Percentiles rank a stretch among this genome's conserved stretches.
Conservation (phyloP, 2,329 filamentous ascomycete genomes). For the Colletotrichum abscissum region DNA sequence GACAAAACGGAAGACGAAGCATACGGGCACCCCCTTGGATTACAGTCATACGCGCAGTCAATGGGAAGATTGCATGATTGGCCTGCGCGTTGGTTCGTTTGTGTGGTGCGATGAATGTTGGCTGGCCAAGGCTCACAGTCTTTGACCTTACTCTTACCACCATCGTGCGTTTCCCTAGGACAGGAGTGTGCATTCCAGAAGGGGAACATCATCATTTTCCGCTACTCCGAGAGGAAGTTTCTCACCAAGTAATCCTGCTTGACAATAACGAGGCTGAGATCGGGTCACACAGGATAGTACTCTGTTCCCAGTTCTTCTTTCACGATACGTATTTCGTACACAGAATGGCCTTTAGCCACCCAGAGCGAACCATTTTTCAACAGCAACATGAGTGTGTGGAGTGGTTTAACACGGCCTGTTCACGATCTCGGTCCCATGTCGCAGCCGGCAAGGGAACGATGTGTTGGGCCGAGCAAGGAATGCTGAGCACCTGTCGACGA, state of each 20-base stretch:
- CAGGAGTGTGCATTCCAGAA: conserved; percentile 12
- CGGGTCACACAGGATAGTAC: not conserved
- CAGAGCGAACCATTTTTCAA: not conserved
- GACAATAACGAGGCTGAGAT: not conserved
- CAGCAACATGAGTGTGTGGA: not conserved
- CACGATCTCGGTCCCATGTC: not conserved
- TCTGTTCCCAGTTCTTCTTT: not conserved
- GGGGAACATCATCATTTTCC: conserved; percentile 12
- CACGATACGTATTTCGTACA: not conserved
- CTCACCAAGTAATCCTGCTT: not conserved
- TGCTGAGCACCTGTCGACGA: not conserved
- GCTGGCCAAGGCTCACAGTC: not conserved
- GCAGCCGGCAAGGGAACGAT: not conserved
- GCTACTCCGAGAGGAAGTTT: not conserved
- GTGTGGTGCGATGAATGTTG: not conserved
- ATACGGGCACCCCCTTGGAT: conserved; percentile 7
- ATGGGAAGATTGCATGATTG: not conserved
- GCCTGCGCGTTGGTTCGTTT: conserved; percentile 1
- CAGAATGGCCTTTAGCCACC: not conserved
- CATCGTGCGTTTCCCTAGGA: conserved; percentile 7
- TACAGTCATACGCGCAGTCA: not conserved
- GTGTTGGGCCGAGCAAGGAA: conserved; percentile 1
- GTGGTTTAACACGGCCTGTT: not conserved
- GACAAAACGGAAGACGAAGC: not conserved
- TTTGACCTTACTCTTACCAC: not conserved